Evolutionary conservation across 768 basidiomycete genomes (phyloP).

Genomic region (Cyathus striatus): DNA sequence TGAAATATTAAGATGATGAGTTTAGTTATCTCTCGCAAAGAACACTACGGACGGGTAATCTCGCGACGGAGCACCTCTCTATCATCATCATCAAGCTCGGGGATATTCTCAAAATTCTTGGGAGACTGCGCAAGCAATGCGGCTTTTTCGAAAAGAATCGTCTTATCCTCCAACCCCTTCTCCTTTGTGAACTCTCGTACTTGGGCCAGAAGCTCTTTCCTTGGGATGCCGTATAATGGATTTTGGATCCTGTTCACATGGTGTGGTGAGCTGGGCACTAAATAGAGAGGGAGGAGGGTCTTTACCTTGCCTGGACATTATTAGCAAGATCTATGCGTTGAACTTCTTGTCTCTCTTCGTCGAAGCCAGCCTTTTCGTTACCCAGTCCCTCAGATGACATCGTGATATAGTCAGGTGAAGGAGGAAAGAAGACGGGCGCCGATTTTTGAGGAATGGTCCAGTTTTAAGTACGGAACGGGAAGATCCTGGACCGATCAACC

Average conservation of each 20-base stretch:
- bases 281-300: not conserved
- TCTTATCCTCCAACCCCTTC: conserved; percentile 38
- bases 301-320: conserved; percentile 37
- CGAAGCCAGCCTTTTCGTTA: conserved; percentile 5
- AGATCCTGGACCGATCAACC: too few relatives aligned
- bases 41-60: conserved; percentile 33
- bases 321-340: conserved; percentile 23
- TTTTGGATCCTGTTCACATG: conserved; percentile 48
- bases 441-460: not conserved
- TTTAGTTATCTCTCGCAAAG: conserved; percentile 1
- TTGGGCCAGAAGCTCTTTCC: conserved; percentile 51
- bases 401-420: conserved; percentile 9
- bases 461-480: too few relatives aligned
- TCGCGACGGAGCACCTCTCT: conserved; percentile 38
- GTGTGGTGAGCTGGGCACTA: conserved; percentile 16
- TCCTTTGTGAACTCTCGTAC: conserved; percentile 58
- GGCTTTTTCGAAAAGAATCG: conserved; percentile 54
- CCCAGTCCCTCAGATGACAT: conserved; percentile 19
- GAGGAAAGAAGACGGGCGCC: conserved; percentile 6
- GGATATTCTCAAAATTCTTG: conserved; percentile 34
- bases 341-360: conserved; percentile 19
- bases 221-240: conserved; percentile 50
- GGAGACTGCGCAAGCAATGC: conserved; percentile 74
- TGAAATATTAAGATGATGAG: conserved; percentile 6
- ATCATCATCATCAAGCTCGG: conserved; percentile 31